A percentile compares a stretch with the other conserved stretches of the same genome.
phyloP scores from a whole-genome alignment of 495 filamentous ascomycete genomes.

The Hypoxylon lienhwacheense region DNA sequence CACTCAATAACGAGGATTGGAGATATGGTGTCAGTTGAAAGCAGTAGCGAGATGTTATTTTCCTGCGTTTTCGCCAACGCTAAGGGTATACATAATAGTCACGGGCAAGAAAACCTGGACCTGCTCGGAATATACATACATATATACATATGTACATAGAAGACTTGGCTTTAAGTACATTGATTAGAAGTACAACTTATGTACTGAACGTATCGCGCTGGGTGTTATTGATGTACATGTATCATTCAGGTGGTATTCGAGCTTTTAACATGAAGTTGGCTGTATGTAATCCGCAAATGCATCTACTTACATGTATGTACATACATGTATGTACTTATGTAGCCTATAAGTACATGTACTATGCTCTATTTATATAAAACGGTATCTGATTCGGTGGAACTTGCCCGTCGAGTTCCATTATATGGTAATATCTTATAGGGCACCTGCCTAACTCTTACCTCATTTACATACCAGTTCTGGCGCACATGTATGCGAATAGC shows the following conservation, averaged over 20 bases:
- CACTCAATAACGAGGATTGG: conserved; percentile 31
- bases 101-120: conserved; percentile 15
- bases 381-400: conserved; percentile 6
- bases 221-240: too few relatives aligned
- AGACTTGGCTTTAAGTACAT: too few relatives aligned
- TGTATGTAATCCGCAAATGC: conserved; percentile 14
- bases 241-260: too few relatives aligned
- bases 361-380: conserved; percentile 29
- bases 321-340: neutral
- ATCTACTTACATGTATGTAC: neutral
- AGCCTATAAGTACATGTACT: neutral
- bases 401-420: conserved; percentile 23
- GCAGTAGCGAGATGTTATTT: conserved; percentile 29
- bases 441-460: neutral
- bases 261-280: conserved; percentile 2
- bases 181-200: too few relatives aligned
- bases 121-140: conserved; percentile 21
- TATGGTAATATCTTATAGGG: conserved; percentile 9
- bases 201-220: too few relatives aligned
- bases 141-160: conserved; percentile 14
- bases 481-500: neutral
- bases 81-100: conserved; percentile 30
- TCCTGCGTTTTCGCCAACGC: conserved; percentile 36
- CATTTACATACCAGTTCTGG: conserved; percentile 5
- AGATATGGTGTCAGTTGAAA: conserved; percentile 30